Percentiles rank a stretch among this genome's conserved stretches.
Evolutionary conservation across 768 basidiomycete species (phyloP).

Genomic region (Naganishia antarctica): DNA sequence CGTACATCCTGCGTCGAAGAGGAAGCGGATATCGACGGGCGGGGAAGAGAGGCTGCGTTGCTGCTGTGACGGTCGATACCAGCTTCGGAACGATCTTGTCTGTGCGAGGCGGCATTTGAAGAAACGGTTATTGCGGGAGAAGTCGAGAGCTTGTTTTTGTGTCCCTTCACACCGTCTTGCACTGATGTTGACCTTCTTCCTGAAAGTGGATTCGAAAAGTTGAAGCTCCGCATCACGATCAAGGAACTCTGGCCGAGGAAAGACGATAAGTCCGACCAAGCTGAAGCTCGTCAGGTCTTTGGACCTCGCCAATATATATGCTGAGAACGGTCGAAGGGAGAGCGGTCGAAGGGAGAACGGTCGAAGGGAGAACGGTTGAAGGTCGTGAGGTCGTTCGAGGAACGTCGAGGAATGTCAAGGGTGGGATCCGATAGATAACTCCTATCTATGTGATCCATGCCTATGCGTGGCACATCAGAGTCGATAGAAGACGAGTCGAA

Average conservation of each 20-base stretch:
- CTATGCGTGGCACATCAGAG: no score
- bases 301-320: no score
- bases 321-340: no score
- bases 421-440: no score
- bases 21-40: constrained; percentile 7
- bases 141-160: constrained; percentile 15
- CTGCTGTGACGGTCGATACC: background rate
- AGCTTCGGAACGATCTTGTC: background rate
- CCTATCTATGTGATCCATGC: no score
- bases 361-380: no score
- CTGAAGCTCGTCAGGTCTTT: background rate
- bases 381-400: no score
- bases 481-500: no score
- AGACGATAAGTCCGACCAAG: no score
- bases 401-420: no score
- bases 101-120: background rate
- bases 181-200: background rate
- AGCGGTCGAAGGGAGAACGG: no score
- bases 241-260: background rate
- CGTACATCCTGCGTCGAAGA: constrained; percentile 11
- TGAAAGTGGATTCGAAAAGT: constrained; percentile 9
- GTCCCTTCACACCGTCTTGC: constrained; percentile 9
- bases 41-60: background rate
- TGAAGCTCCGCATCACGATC: constrained; percentile 8
- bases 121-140: background rate